Evolutionary conservation across 2,329 filamentous ascomycete species (phyloP).

Genomic region (Curvularia eragrostidis): DNA sequence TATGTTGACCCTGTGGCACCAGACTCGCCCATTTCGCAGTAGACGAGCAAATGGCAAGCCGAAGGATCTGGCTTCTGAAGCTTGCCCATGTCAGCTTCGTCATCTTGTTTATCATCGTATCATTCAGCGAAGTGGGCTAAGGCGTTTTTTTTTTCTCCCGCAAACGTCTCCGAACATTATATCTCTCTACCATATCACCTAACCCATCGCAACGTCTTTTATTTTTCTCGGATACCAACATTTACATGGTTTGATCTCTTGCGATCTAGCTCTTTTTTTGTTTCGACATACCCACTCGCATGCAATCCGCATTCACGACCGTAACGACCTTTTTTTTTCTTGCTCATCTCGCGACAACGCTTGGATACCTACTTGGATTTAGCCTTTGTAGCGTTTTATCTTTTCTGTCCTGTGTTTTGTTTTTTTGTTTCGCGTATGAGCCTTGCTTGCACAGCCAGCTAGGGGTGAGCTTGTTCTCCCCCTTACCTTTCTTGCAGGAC

Average conservation of each 20-base stretch:
- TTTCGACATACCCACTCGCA: neutral
- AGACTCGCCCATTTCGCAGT: neutral
- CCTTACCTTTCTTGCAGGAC: neutral
- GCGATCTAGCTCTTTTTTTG: neutral
- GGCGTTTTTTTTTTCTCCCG: neutral
- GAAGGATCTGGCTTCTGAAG: neutral
- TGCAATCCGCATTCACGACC: neutral
- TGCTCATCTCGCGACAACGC: neutral
- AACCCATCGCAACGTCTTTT: neutral
- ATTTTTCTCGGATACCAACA: neutral
- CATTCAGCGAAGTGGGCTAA: neutral
- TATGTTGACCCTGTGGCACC: conserved; percentile 38
- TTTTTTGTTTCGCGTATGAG: neutral
- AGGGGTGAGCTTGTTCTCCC: neutral
- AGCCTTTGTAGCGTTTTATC: neutral
- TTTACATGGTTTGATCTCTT: neutral
- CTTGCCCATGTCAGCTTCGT: neutral
- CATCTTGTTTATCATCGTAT: neutral
- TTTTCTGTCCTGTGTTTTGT: neutral
- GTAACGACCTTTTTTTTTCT: neutral
- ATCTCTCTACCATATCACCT: neutral
- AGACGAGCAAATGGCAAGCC: neutral
- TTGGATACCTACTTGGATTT: conserved; percentile 1
- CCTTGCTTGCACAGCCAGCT: neutral
- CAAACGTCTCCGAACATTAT: neutral